Evolutionary conservation across 768 basidiomycete genomes (phyloP).

Genomic region (Leccinum obscurum): DNA sequence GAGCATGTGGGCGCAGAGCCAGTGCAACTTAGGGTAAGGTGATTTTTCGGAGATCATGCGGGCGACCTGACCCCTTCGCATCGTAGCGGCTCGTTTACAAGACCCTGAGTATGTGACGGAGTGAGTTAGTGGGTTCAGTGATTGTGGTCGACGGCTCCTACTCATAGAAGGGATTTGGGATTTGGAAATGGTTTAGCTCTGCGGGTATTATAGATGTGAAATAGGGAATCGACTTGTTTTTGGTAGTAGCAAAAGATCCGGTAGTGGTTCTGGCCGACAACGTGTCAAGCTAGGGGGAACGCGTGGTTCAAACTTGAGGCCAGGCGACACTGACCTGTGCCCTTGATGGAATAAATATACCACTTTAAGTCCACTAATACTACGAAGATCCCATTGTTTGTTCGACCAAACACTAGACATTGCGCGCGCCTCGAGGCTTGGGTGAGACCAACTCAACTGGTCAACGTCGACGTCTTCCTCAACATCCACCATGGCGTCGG

Average conservation of each 20-base stretch:
- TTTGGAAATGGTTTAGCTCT: constrained; percentile 12
- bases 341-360: constrained; percentile 6
- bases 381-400: constrained; percentile 23
- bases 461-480: constrained; percentile 13
- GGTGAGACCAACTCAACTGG: constrained; percentile 17
- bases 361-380: constrained; percentile 6
- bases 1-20: constrained; percentile 31
- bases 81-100: constrained; percentile 30
- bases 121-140: constrained; percentile 5
- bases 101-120: constrained; percentile 28
- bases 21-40: constrained; percentile 25
- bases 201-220: constrained; percentile 20
- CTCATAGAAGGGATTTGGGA: constrained; percentile 21
- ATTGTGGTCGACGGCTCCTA: constrained; percentile 8
- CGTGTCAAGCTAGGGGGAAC: constrained; percentile 12
- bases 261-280: constrained; percentile 11
- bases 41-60: constrained; percentile 7
- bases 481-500: constrained; percentile 37
- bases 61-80: constrained; percentile 20
- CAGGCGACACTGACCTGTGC: constrained; percentile 8
- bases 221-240: constrained; percentile 8
- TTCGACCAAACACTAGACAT: constrained; percentile 30
- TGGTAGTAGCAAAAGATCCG: neutral
- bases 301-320: constrained; percentile 21
- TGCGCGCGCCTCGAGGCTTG: constrained; percentile 32